Percentiles rank a stretch among this genome's conserved stretches.
phyloP scores from a whole-genome alignment of 78 protist species.

The Dictyostelium purpureum region DNA sequence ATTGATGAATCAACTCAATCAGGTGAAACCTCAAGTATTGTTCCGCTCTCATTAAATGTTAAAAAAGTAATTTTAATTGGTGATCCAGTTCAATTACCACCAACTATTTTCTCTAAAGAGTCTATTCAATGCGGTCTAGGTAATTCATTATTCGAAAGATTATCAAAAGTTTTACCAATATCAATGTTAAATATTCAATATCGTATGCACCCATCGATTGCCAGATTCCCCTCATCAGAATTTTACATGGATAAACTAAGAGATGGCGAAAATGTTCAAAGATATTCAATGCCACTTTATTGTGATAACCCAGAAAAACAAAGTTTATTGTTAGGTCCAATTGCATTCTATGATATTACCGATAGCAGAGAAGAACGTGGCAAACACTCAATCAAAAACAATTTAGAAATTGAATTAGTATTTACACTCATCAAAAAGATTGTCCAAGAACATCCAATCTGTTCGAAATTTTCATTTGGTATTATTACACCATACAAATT shows the following conservation, averaged over 20 bases:
- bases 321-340: not conserved
- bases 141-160: conserved; percentile 10
- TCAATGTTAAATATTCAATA: conserved; percentile 77
- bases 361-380: not conserved
- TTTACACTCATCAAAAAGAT: not conserved
- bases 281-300: not conserved
- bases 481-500: conserved; percentile 33
- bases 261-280: conserved; percentile 33
- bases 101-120: conserved; percentile 2
- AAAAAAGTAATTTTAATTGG: conserved; percentile 7
- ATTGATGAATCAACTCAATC: conserved; percentile 92
- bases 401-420: not conserved
- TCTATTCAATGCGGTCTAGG: not conserved
- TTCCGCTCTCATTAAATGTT: conserved; percentile 38
- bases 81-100: conserved; percentile 37
- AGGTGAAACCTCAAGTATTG: conserved; percentile 80
- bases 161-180: not conserved
- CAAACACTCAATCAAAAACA: not conserved
- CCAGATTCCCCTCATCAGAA: conserved; percentile 74
- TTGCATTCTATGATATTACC: not conserved
- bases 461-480: not conserved
- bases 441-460: conserved; percentile 4
- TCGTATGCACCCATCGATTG: conserved; percentile 91
- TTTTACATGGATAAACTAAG: conserved; percentile 78
- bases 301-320: not conserved